Conservation (phyloP, 768 basidiomycete species). For the Suillus spraguei region DNA sequence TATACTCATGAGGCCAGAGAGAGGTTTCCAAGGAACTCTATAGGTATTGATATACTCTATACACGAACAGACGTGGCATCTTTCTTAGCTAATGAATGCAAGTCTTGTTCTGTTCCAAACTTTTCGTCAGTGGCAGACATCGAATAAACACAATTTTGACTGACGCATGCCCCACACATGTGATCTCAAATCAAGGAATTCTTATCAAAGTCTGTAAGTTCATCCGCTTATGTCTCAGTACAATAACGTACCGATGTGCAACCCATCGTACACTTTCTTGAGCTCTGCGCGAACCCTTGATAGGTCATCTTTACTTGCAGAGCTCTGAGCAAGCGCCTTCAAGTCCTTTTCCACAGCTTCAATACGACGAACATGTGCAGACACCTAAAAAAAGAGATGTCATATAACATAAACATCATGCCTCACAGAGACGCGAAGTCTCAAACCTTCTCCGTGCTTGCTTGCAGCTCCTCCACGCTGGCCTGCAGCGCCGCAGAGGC, state of each 20-base stretch:
- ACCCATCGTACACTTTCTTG: slow-evolving; percentile 85
- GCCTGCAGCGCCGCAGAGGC: slow-evolving; percentile 87
- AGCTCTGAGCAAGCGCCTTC: slow-evolving; percentile 65
- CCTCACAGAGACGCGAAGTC: background rate
- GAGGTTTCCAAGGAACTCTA: slow-evolving; percentile 1
- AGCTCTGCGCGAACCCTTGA: slow-evolving; percentile 74
- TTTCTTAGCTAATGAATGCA: slow-evolving; percentile 73
- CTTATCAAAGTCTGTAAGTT: slow-evolving; percentile 36
- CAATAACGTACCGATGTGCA: slow-evolving; percentile 67
- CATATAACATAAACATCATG: background rate
- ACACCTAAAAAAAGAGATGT: slow-evolving; percentile 50
- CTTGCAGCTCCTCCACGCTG: slow-evolving; percentile 84
- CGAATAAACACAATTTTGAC: slow-evolving; percentile 32
- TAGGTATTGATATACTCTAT: slow-evolving; percentile 25
- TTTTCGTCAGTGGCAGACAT: slow-evolving; percentile 4
- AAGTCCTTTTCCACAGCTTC: slow-evolving; percentile 90
- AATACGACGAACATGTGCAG: slow-evolving; percentile 80
- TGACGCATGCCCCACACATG: slow-evolving; percentile 89
- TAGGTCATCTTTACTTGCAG: slow-evolving; percentile 81
- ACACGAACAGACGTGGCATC: slow-evolving; percentile 62
- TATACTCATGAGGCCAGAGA: too few relatives aligned
- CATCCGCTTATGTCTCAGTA: background rate
- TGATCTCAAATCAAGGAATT: slow-evolving; percentile 78
- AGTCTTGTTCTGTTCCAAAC: slow-evolving; percentile 66
- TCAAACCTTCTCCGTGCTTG: slow-evolving; percentile 69